Percentiles rank a stretch among this genome's conserved stretches.
Evolutionary conservation across 257 asterid genomes (phyloP).

Genomic region (Pogostemon cablin): DNA sequence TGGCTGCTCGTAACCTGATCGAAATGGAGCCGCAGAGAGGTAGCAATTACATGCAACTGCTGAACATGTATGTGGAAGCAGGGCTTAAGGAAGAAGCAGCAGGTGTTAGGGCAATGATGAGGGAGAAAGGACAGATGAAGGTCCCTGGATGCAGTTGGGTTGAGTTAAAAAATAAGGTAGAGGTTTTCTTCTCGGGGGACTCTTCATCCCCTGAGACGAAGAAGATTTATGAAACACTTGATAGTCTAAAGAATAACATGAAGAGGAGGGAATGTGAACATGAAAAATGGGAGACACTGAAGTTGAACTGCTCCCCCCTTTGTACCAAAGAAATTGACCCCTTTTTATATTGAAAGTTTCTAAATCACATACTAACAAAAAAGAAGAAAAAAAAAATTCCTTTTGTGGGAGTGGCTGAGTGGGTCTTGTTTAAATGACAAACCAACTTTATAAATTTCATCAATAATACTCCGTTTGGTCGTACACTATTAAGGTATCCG

Average conservation of each 20-base stretch:
- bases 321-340: no score
- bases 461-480: no score
- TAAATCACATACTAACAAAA: no score
- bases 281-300: constrained; percentile 13
- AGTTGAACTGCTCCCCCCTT: no score
- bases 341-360: no score
- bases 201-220: constrained; percentile 45
- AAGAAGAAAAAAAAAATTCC: not conserved
- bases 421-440: no score
- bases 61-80: constrained; percentile 68
- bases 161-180: constrained; percentile 60
- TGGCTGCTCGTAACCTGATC: constrained; percentile 68
- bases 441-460: no score
- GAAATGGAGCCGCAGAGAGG: constrained; percentile 59
- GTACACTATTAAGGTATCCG: no score
- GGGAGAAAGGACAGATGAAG: constrained; percentile 67
- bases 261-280: constrained; percentile 34
- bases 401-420: not conserved
- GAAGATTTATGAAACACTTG: constrained; percentile 53
- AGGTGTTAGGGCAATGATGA: constrained; percentile 63
- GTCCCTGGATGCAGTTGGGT: constrained; percentile 92
- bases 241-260: constrained; percentile 48
- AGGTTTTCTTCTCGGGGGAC: constrained; percentile 77
- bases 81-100: constrained; percentile 79
- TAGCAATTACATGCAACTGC: constrained; percentile 61